Base-by-base conservation (phyloP, 257 asterid genomes). In the Primulina tabacum region DNA sequence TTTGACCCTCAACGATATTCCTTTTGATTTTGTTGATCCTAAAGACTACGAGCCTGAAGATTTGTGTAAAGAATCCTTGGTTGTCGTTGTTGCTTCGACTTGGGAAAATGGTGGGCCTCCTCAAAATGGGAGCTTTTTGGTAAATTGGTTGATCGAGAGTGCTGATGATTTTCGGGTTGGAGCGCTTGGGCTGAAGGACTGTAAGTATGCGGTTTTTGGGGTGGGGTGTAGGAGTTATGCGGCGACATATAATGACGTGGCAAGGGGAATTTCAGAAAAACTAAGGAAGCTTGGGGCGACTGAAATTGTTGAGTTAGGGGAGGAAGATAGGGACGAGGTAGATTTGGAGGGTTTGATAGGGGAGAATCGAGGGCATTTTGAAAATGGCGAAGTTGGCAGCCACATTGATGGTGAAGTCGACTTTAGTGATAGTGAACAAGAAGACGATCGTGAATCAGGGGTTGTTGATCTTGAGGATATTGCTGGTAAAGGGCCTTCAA, bases 81-180 rank as follows among this genome's bases (percentile, higher is more conserved):
- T 89, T 55, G 57, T 93, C 68, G 68, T 90, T 26, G 79, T 93
- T 21, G 92, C 96, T 58, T 90, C 99, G 26, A 93, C 99, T 8
- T 93, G 99, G 97, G 99, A 90, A 58, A 80, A 87, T 10, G 99
- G 99, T 9, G 89, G 61, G 47, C 70, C 99, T 1, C 96, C 97
- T 59, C 26, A 52, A 37, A 86, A 89, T 40, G 99, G 95, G 37
- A 79, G 83, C 9, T 93, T 93, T 81, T 69, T 93, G 77, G 90
- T 86, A 11, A 82, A 93, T 81, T 93, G 99, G 97, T 75, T 93
- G 30, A 76, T 74, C 16, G 99, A 93, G 83, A 90, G 99, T 61
- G 95, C 90, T 37, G 95, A 89, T 40, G 99, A 93, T 76, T 93
- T 93, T 60, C 87, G 99, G 72, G 99, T 90, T 64, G 99, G 99